These are phyloP conservation scores for Tylopilus rubrobrunneus DNA, from an alignment of 768 basidiomycete species.

Conservation along the genomic window DNA sequence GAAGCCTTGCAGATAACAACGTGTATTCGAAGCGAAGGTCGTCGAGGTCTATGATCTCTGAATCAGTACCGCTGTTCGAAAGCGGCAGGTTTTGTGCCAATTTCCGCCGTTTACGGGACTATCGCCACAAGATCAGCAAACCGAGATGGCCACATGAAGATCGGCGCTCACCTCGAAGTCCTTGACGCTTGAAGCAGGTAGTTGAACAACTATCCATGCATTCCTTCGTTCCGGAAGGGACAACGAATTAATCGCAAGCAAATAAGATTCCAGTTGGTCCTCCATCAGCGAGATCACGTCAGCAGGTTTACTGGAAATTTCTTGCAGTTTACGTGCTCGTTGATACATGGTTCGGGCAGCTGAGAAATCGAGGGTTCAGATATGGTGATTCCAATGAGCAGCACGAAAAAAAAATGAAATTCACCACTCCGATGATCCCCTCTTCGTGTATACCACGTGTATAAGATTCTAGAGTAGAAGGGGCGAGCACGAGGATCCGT, in stretches of 20 bases:
- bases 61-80: slow-evolving; percentile 56
- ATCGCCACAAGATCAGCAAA: slow-evolving; percentile 18
- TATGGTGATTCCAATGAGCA: slow-evolving; percentile 6
- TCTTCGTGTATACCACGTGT: slow-evolving; percentile 85
- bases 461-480: slow-evolving; percentile 87
- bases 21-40: slow-evolving; percentile 80
- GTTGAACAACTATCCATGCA: slow-evolving; percentile 78
- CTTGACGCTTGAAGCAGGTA: slow-evolving; percentile 41
- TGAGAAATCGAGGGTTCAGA: slow-evolving; percentile 36
- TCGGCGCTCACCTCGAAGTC: slow-evolving; percentile 42
- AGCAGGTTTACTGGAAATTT: slow-evolving; percentile 32
- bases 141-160: slow-evolving; percentile 14
- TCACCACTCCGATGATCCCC: slow-evolving; percentile 91
- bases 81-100: slow-evolving; percentile 76
- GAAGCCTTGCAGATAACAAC: slow-evolving; percentile 72
- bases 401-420: slow-evolving; percentile 26
- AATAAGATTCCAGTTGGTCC: slow-evolving; percentile 75
- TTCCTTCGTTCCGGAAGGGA: slow-evolving; percentile 75
- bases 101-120: slow-evolving; percentile 71
- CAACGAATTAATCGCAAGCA: slow-evolving; percentile 85
- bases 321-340: slow-evolving; percentile 74
- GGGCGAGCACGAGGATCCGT: slow-evolving; percentile 83
- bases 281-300: slow-evolving; percentile 47
- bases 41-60: slow-evolving; percentile 73
- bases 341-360: slow-evolving; percentile 94